Percentiles rank a stretch among this genome's conserved stretches.
Evolutionary conservation across 2,329 filamentous ascomycete species (phyloP).

Genomic region (Penicillium sp.): DNA sequence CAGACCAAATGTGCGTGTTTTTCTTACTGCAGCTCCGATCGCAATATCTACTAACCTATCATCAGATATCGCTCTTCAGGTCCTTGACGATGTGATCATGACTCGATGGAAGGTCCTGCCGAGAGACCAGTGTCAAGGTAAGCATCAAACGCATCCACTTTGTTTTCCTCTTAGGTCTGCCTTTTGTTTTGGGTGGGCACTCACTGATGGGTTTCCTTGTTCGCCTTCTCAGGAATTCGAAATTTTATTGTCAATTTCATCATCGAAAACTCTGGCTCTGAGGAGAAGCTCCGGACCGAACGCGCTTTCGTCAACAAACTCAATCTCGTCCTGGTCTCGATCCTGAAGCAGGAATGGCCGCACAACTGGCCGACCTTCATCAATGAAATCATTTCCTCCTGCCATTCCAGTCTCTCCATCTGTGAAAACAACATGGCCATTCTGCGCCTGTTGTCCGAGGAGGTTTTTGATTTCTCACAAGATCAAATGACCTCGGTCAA

Average conservation of each 20-base stretch:
- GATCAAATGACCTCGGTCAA: slow-evolving; percentile 99
- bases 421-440: slow-evolving; percentile 99
- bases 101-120: slow-evolving; percentile 98
- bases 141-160: neutral
- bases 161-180: neutral
- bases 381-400: slow-evolving; percentile 97
- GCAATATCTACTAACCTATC: slow-evolving; percentile 18
- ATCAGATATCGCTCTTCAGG: slow-evolving; percentile 86
- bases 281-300: slow-evolving; percentile 81
- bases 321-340: slow-evolving; percentile 93
- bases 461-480: slow-evolving; percentile 98
- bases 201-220: neutral
- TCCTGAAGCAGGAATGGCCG: slow-evolving; percentile 99
- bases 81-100: slow-evolving; percentile 97
- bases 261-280: slow-evolving; percentile 85
- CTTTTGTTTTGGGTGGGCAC: neutral
- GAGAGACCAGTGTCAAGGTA: slow-evolving; percentile 91
- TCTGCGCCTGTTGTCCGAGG: slow-evolving; percentile 88
- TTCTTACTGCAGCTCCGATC: neutral
- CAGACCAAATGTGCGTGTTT: slow-evolving; percentile 85
- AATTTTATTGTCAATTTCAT: slow-evolving; percentile 99
- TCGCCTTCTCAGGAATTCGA: slow-evolving; percentile 71
- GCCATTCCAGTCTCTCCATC: slow-evolving; percentile 90
- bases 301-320: slow-evolving; percentile 95
- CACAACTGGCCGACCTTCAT: slow-evolving; percentile 99